Percentiles rank a stretch among this genome's conserved stretches.
phyloP scores from a whole-genome alignment of 2,329 filamentous ascomycete species.

The Stylonectria norvegica region DNA sequence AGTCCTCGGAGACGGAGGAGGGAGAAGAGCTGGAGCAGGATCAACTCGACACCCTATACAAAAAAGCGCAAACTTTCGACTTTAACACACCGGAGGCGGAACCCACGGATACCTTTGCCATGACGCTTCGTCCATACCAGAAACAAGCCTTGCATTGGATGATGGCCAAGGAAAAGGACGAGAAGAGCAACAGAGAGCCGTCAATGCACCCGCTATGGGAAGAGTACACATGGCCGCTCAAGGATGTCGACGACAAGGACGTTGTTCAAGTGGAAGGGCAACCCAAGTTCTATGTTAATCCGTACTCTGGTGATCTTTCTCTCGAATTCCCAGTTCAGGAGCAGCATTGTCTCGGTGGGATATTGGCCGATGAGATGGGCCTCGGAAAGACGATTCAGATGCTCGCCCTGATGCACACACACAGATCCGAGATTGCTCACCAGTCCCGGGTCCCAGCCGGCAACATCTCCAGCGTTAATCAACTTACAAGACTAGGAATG shows the following conservation, averaged over 20 bases:
- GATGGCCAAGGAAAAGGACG: conserved; percentile 85
- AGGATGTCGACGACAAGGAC: conserved; percentile 80
- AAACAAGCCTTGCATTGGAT: conserved; percentile 97
- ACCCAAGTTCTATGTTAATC: conserved; percentile 86
- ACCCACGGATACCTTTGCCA: conserved; percentile 74
- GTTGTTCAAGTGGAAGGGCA: conserved; percentile 64
- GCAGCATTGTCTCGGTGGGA: conserved; percentile 89
- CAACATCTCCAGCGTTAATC: conserved; percentile 48
- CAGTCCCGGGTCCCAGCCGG: conserved; percentile 32
- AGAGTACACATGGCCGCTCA: conserved; percentile 83
- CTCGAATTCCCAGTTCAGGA: conserved; percentile 90
- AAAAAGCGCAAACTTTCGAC: conserved; percentile 95
- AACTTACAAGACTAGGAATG: conserved; percentile 59
- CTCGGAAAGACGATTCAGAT: conserved; percentile 98
- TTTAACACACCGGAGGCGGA: conserved; percentile 87
- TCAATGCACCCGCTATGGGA: conserved; percentile 99
- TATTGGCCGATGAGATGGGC: conserved; percentile 96
- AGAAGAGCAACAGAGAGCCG: conserved; percentile 63
- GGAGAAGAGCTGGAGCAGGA: conserved; percentile 91
- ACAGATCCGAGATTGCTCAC: conserved; percentile 58
- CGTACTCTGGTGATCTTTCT: conserved; percentile 91
- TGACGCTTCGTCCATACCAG: conserved; percentile 87
- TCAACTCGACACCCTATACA: conserved; percentile 89
- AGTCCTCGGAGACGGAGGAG: conserved; percentile 70
- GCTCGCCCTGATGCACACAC: conserved; percentile 86